These are phyloP conservation scores for Leucocoprinus birnbaumii DNA, from an alignment of 768 basidiomycete species.

Conservation along the genomic window DNA sequence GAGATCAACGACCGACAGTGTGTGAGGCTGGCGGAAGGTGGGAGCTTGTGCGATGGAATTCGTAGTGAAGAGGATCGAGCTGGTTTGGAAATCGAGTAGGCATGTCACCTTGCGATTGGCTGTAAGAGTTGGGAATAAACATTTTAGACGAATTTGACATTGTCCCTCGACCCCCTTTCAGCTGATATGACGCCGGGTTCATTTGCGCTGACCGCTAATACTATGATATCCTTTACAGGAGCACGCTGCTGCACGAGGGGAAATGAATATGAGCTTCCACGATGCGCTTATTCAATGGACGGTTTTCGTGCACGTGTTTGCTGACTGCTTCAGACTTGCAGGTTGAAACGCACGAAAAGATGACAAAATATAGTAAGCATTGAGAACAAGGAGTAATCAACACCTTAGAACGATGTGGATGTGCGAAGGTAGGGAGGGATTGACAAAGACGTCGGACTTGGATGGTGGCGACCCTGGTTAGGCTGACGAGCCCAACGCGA, in stretches of 20 bases:
- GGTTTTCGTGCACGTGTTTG: too few species aligned
- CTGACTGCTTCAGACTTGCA: too few species aligned
- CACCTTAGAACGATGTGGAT: neutral
- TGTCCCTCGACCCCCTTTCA: neutral
- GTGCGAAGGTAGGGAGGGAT: neutral
- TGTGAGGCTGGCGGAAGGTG: neutral
- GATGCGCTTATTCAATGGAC: too few species aligned
- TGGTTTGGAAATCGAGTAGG: conserved; percentile 1
- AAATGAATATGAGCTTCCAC: too few species aligned
- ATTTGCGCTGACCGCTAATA: too few species aligned
- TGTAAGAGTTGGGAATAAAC: neutral
- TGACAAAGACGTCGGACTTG: neutral
- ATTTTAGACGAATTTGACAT: too few species aligned
- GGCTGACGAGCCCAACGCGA: neutral
- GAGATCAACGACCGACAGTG: conserved; percentile 7
- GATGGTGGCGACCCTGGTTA: too few species aligned
- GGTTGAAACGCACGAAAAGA: too few species aligned
- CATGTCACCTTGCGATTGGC: neutral
- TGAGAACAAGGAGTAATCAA: neutral
- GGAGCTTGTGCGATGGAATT: neutral
- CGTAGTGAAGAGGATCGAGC: neutral
- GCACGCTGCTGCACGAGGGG: too few species aligned
- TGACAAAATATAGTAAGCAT: neutral
- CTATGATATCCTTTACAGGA: too few species aligned
- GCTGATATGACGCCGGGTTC: neutral